phyloP scores from a whole-genome alignment of 169 alveolate species.

The Plasmodium falciparum region DNA sequence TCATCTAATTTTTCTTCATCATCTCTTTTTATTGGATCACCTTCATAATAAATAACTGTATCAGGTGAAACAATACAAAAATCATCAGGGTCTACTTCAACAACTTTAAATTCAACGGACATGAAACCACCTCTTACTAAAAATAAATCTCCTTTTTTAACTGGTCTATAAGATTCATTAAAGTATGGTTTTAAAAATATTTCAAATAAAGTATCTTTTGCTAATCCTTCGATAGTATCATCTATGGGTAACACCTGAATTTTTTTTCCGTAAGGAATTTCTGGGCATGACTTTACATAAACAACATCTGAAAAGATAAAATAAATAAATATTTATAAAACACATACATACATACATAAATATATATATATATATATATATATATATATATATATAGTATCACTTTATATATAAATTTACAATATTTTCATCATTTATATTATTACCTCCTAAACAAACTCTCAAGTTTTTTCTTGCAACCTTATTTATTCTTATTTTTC shows the following conservation, averaged over 20 bases:
- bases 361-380: neutral
- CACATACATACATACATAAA: neutral
- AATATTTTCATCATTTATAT: neutral
- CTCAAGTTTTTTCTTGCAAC: conserved; percentile 98
- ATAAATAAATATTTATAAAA: neutral
- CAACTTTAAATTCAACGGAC: conserved; percentile 99
- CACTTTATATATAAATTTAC: no score
- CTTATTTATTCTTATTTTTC: conserved; percentile 97
- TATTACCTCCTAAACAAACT: conserved; percentile 95
- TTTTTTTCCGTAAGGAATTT: conserved; percentile 98
- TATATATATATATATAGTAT: neutral
- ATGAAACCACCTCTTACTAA: conserved; percentile 99
- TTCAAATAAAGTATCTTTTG: conserved; percentile 97
- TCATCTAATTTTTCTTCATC: conserved; percentile 99
- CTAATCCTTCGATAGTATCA: conserved; percentile 99
- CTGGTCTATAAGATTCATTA: conserved; percentile 99
- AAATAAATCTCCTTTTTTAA: conserved; percentile 98
- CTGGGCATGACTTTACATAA: conserved; percentile 96
- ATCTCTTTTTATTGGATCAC: conserved; percentile 99
- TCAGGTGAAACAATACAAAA: conserved; percentile 99
- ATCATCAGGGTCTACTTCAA: conserved; percentile 99
- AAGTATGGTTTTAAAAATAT: conserved; percentile 99
- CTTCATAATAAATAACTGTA: conserved; percentile 94
- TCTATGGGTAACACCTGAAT: conserved; percentile 99
- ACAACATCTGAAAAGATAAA: conserved; percentile 90